These are phyloP conservation scores for Malbranchea zuffiana DNA, from an alignment of 2,329 filamentous ascomycete species.

Conservation along the genomic window DNA sequence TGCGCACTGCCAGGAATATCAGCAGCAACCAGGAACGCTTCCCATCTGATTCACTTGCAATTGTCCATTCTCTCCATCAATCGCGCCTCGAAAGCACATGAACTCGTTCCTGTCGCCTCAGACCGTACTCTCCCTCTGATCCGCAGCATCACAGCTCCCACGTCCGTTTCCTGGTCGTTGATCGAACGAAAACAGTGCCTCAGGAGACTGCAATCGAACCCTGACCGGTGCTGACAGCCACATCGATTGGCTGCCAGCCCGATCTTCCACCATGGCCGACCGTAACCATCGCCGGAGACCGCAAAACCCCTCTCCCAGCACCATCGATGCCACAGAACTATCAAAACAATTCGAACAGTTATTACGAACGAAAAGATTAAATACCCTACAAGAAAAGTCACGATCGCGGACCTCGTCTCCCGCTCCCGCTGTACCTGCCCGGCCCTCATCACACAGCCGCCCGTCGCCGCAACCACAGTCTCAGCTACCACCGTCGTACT, in stretches of 20 bases:
- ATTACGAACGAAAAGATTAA: constrained; percentile 76
- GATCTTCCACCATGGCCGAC: constrained; percentile 9
- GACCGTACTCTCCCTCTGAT: background rate
- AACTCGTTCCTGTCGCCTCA: background rate
- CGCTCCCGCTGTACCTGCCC: constrained; percentile 26
- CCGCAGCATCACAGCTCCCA: background rate
- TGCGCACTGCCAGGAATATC: constrained; percentile 5
- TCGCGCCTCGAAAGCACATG: background rate
- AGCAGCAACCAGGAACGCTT: background rate
- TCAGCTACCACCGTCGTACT: constrained; percentile 47
- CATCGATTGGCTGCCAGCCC: constrained; percentile 11
- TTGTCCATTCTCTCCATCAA: background rate
- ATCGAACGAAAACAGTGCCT: background rate
- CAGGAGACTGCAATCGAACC: background rate
- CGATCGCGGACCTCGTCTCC: constrained; percentile 50
- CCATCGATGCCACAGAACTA: constrained; percentile 68
- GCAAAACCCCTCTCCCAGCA: constrained; percentile 3
- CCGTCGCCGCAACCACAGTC: constrained; percentile 32
- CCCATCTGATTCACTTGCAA: background rate
- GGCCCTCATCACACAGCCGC: constrained; percentile 23
- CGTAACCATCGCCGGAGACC: constrained; percentile 3
- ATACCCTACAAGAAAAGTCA: constrained; percentile 60
- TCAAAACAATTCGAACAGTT: constrained; percentile 77
- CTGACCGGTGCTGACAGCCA: constrained; percentile 13
- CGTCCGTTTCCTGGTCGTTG: background rate